Conservation (phyloP, 768 basidiomycete genomes). For the Pleurotus sapidus region DNA sequence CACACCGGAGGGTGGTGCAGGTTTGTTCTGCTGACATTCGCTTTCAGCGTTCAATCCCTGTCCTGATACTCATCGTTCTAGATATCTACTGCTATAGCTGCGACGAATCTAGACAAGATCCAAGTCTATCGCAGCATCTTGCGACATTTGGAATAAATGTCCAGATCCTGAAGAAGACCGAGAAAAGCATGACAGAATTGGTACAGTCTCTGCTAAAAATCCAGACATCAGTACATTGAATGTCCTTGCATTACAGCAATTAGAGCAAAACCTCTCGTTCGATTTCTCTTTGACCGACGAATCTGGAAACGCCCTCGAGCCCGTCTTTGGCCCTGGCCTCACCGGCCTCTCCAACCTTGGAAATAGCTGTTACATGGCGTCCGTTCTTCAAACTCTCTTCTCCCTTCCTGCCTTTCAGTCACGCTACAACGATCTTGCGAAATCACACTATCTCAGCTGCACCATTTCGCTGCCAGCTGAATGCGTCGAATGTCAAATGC, state of each 20-base stretch:
- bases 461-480: conserved; percentile 88
- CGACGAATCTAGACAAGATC: conserved; percentile 80
- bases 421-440: conserved; percentile 62
- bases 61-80: conserved; percentile 18
- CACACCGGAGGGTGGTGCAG: conserved; percentile 89
- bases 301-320: conserved; percentile 83
- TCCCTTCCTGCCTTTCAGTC: conserved; percentile 72
- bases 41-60: background rate
- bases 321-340: conserved; percentile 83
- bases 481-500: conserved; percentile 89
- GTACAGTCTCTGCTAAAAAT: conserved; percentile 36
- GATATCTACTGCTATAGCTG: conserved; percentile 95
- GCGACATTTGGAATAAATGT: conserved; percentile 86
- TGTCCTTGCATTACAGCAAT: conserved; percentile 57
- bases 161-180: conserved; percentile 79
- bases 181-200: conserved; percentile 95
- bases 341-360: conserved; percentile 93
- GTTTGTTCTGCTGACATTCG: conserved; percentile 37
- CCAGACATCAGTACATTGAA: background rate
- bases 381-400: conserved; percentile 85
- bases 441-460: conserved; percentile 61
- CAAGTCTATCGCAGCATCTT: conserved; percentile 70
- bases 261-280: conserved; percentile 93
- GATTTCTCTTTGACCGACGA: conserved; percentile 91
- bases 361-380: conserved; percentile 99